Conservation (phyloP, 331 rosid species). For the Quercus tomentella region DNA sequence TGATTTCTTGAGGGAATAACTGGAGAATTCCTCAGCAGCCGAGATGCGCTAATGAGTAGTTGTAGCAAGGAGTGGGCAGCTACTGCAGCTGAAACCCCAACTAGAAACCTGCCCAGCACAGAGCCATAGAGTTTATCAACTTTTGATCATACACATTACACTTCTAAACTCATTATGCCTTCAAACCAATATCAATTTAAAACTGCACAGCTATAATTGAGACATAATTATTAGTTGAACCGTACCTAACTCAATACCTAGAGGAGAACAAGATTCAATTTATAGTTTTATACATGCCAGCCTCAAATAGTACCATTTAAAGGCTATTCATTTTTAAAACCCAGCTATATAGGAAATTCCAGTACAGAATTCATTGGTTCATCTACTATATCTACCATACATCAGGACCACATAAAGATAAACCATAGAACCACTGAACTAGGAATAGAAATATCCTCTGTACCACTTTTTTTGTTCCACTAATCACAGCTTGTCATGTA, state of each 20-base stretch:
- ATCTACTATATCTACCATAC: no score
- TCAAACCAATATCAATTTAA: neutral
- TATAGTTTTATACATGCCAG: neutral
- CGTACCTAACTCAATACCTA: neutral
- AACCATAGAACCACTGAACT: no score
- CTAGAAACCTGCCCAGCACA: constrained; percentile 60
- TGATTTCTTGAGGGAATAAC: constrained; percentile 64
- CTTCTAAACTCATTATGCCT: neutral
- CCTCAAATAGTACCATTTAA: neutral
- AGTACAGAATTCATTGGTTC: no score
- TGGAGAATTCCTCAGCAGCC: constrained; percentile 56
- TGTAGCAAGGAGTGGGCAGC: constrained; percentile 73
- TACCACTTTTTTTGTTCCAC: no score
- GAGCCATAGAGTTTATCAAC: neutral
- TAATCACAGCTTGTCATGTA: accelerated
- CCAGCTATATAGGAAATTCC: neutral
- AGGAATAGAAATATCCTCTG: no score
- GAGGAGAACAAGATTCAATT: neutral
- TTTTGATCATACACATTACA: constrained; percentile 12
- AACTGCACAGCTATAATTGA: neutral
- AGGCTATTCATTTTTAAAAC: neutral
- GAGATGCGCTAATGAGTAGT: constrained; percentile 52
- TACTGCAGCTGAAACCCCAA: constrained; percentile 71
- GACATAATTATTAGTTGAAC: constrained; percentile 8
- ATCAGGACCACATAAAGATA: no score